Base-by-base conservation (phyloP, 805 yeast genomes). In the Ogataea haglerorum region DNA sequence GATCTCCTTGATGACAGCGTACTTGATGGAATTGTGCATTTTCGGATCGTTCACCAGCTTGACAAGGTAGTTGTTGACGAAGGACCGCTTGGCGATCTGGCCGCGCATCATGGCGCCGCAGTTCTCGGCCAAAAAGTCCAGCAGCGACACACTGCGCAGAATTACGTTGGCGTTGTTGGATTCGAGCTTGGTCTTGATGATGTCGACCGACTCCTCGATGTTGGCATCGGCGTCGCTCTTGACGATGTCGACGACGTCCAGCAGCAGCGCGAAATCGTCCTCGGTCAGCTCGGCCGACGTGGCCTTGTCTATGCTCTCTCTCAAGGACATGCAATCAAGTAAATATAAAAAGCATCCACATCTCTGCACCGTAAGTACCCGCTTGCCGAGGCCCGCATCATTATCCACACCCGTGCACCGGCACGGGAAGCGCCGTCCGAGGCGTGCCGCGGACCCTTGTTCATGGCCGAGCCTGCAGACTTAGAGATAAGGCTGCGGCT, bases 41-140 rank as follows among this genome's bases (percentile, higher is more conserved):
- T 67, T 61, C 7, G 67, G 57, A 51, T 79, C 85, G 13, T 70
- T 66, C 8, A 78, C 67, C 46, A 88, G 63, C 39, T 69, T 66
- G 22, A 69, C 53, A 31, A 85, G 61, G 25, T 51, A 46, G 8
- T 67, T 50, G 23, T 61, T 59, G 13, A 81, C 75, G 53, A 82
- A 81, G 3, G 66, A 49, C 47, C 72, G 70, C 15, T 84, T 71
- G 14, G 85, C 79, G 26, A 85, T 73, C 49, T 76, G 79, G 33
- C 70, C 80, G 50, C 76, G 78, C 65, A 79, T 72, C 56, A 78
- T 70, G 10, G 87, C 76, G 3, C 90, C 90, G 60, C 91, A 83
- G 58, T 84, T 85, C 56, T 83, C 88, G 2, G 88, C 86, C 21
- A 85, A 53, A 5, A 88, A 76, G 21, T 74, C 72, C 15, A 81